These are phyloP conservation scores for Apiotrichum gracile DNA, from an alignment of 1,284 basidiomycete genomes.

Conservation along the genomic window DNA sequence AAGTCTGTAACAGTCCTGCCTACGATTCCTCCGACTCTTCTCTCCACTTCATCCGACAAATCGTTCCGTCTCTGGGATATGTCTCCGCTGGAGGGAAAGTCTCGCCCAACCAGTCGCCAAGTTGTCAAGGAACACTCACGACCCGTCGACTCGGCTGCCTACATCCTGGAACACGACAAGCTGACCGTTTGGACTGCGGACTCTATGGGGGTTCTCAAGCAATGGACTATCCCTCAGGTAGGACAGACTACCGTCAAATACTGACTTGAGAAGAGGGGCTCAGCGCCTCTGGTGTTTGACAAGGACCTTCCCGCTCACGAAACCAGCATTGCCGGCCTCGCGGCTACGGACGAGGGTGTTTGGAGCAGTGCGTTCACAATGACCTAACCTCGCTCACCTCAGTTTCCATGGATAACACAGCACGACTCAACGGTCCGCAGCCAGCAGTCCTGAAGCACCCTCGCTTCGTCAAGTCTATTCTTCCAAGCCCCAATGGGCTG, in stretches of 20 bases:
- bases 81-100: constrained; percentile 39
- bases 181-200: constrained; percentile 65
- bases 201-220: constrained; percentile 74
- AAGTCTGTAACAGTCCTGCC: constrained; percentile 70
- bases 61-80: constrained; percentile 77
- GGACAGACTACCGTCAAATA: not conserved
- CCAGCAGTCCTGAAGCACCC: constrained; percentile 55
- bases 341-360: constrained; percentile 59
- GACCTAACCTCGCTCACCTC: not conserved
- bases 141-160: constrained; percentile 26
- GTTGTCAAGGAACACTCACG: constrained; percentile 30
- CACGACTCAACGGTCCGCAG: constrained; percentile 54
- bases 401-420: constrained; percentile 84
- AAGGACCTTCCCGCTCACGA: constrained; percentile 47
- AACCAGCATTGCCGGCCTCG: constrained; percentile 55
- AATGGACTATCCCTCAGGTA: constrained; percentile 28
- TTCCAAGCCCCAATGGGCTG: constrained; percentile 59
- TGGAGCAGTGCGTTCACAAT: constrained; percentile 69
- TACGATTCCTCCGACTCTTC: constrained; percentile 53
- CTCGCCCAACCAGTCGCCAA: constrained; percentile 58
- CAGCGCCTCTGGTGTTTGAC: constrained; percentile 11
- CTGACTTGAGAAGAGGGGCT: not conserved
- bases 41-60: constrained; percentile 89
- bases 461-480: constrained; percentile 62
- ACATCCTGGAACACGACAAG: constrained; percentile 41